Base-by-base conservation (phyloP, 345 rosid species). In the Eucalyptus victrix region DNA sequence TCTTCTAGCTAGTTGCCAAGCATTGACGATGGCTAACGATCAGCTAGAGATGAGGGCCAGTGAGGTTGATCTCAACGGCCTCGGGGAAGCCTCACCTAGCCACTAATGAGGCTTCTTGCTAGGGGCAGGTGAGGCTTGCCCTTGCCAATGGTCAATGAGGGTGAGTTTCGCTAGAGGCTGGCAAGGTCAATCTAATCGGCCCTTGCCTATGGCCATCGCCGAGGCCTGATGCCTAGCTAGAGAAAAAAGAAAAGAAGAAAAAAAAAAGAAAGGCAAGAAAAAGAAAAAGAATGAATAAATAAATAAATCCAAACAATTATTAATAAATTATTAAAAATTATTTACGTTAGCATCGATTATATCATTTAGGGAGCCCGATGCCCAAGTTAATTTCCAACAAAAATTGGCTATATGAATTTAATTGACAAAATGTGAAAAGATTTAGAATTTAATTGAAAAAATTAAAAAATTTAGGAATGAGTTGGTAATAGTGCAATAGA, bases 331-430 rank as follows among this genome's bases (percentile, higher is more conserved):
- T 56, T 21, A 8, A 56, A 54, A 56, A 23, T 9, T 56, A 21
- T 56, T 24, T 24, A 56, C 0, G 0, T 23, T 0, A 21, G 0
- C 11, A 23, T 0, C 2, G 6, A 54, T 8, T 54, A 54, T 21
- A 21, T 19, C 26, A 54, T 4, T 19, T 0, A 18, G 26, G 9
- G 2, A 19, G 5, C 26, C 0, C 2, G 1, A 21, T 4, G 24
- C 24, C 5, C 58, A 8, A 21, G 58, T 54, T 21, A 21, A 18
- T 54, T 19, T 54, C 11, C 0, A 1, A 7, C 11, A 54, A 19
- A 18, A 54, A 54, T 8, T 19, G 26, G 11, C 11, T 54, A 21
- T 19, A 50, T 50, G 8, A 50, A 50, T 50, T 50, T 50, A 50
- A 50, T 50, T 16, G 8, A 49, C 15, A 49, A 49, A 49, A 49